Base-by-base conservation (phyloP, 306 rosid species). In the Pueraria montana region DNA sequence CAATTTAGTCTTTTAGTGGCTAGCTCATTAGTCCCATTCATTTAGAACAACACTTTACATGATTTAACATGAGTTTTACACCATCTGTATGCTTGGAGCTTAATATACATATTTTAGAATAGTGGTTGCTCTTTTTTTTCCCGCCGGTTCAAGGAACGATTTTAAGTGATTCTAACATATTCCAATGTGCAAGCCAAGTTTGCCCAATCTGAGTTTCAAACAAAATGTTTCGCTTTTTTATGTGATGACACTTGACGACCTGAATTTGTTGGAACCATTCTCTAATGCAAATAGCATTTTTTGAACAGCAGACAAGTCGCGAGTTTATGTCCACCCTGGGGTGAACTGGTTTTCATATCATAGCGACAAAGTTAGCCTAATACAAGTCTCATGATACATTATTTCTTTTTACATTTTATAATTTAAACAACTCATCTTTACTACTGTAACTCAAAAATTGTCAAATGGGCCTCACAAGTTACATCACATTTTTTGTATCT, bases 1-100 rank as follows among this genome's bases (percentile, higher is more conserved):
- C 83, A 40, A n/a, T 46, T 58, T 58, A 75, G 82, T 46, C 18
- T 55, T 65, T 40, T 53, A 23, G 79, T 46, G 64, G 61, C 55
- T 50, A 72, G 52, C 77, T 77, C 75, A 11, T 64, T 42, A 26
- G 63, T 67, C 52, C 40, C 40, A 40, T 77, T 69, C 30, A 69
- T 42, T 49, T 42, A 16, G 27, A 67, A 30, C 34, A 65, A 58
- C 20, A 71, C 67, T 8, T 75, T 21, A 1, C 36, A 81, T 87
- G 27, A 80, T 70, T 73, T 83, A 63, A 80, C 77, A 14, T 71
- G 58, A 52, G 59, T 38, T 81, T 48, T 81, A 56, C 42, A 65
- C 58, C 83, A 62, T 62, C 42, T 45, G 20, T 21, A 2, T 79
- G 45, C 16, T 36, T 5, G 45, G 11, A 55, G 18, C 24, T 56